Percentiles rank a stretch among this genome's conserved stretches.
Conservation (phyloP, 2,329 filamentous ascomycete species). For the Pseudogymnoascus sp. region DNA sequence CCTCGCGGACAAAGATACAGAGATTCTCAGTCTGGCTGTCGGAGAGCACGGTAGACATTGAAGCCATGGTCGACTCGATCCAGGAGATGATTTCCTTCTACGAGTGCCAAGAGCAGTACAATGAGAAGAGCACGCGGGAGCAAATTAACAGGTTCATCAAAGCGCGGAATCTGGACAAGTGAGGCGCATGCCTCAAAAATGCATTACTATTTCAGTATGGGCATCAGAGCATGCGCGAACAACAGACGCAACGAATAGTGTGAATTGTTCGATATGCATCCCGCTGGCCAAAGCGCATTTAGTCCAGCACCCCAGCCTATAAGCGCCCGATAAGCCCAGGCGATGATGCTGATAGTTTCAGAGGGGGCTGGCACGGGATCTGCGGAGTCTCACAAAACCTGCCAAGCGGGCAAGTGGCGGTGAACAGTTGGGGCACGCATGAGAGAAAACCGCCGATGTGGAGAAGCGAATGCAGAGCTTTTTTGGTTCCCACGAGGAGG, state of each 20-base stretch:
- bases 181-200: not conserved
- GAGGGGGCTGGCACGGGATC: conserved; percentile 4
- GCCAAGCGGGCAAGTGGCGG: not conserved
- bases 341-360: not conserved
- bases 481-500: not conserved
- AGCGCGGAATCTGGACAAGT: conserved; percentile 27
- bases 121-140: conserved; percentile 31
- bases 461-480: not conserved
- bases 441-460: not conserved
- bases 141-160: conserved; percentile 32
- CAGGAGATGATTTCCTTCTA: conserved; percentile 68
- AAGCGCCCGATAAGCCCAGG: not conserved
- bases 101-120: conserved; percentile 39
- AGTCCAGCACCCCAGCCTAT: not conserved
- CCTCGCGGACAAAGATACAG: conserved; percentile 32
- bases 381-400: not conserved
- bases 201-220: not conserved
- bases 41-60: conserved; percentile 61
- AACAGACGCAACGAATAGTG: not conserved
- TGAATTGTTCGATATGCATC: not conserved
- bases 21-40: conserved; percentile 60
- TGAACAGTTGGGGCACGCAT: not conserved
- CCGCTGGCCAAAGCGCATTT: not conserved
- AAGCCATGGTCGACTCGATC: conserved; percentile 60
- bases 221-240: not conserved